Evolutionary conservation across 164 flowering plant genomes (phyloP).

Genomic region (Platanus orientalis): DNA sequence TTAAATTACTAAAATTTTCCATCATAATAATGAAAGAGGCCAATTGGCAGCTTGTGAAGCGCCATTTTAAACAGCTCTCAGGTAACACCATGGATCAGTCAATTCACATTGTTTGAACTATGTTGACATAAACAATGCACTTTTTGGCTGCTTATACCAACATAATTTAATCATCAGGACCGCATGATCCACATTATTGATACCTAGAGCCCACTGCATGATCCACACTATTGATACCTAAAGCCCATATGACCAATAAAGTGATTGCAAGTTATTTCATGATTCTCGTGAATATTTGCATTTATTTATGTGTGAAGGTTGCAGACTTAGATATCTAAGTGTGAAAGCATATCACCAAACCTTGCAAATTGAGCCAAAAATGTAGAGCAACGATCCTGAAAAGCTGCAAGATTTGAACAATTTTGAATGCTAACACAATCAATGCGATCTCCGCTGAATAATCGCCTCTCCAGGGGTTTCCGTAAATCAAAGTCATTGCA

Average conservation of each 20-base stretch:
- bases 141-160: too few species aligned
- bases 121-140: too few species aligned
- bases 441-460: slow-evolving; percentile 41
- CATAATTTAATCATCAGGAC: too few species aligned
- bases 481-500: slow-evolving; percentile 92
- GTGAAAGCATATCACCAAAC: slow-evolving; percentile 25
- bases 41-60: too few species aligned
- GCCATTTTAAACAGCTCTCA: too few species aligned
- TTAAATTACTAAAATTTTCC: too few species aligned
- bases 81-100: background rate
- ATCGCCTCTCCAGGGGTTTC: slow-evolving; percentile 77
- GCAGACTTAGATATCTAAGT: background rate
- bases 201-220: too few species aligned
- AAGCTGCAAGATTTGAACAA: slow-evolving; percentile 34
- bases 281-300: slow-evolving; percentile 4
- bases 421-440: slow-evolving; percentile 68
- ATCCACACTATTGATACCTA: background rate
- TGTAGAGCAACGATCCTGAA: slow-evolving; percentile 61
- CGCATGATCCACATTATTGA: too few species aligned
- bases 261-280: slow-evolving; percentile 4
- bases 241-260: background rate
- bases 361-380: slow-evolving; percentile 63
- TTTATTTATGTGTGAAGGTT: background rate
- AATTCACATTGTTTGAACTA: background rate
- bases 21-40: too few species aligned